Conservation (phyloP, 805 yeast genomes). For the Lachancea lanzarotensis region DNA sequence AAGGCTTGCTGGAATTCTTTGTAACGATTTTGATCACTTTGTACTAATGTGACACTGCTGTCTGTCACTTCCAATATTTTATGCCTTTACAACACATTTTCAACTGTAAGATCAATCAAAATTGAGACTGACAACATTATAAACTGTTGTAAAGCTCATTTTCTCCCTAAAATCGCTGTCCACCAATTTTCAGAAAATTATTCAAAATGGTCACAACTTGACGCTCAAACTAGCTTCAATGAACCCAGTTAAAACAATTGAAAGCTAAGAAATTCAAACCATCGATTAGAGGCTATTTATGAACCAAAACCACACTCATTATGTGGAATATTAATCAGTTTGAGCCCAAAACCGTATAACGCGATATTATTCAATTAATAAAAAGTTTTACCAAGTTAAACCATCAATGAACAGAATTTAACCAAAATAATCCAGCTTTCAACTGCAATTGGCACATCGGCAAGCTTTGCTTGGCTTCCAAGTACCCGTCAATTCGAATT, state of each 20-base stretch:
- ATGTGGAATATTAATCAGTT: too few species aligned
- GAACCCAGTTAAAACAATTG: too few species aligned
- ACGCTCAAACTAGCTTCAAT: too few species aligned
- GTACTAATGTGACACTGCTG: background rate
- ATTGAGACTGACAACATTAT: too few species aligned
- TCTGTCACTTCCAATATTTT: background rate
- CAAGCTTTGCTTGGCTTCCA: background rate
- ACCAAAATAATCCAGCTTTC: background rate
- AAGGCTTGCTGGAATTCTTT: too few species aligned
- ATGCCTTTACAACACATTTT: too few species aligned
- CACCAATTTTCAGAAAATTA: background rate
- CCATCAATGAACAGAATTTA: too few species aligned
- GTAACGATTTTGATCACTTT: background rate
- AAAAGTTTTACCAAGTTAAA: background rate
- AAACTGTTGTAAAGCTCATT: background rate
- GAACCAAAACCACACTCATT: too few species aligned
- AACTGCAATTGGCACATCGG: slow-evolving; percentile 1
- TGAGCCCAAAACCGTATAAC: too few species aligned
- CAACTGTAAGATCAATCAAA: too few species aligned
- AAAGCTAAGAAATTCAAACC: too few species aligned
- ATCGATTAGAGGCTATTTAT: background rate
- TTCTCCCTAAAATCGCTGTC: background rate
- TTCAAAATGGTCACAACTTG: too few species aligned
- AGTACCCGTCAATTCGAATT: background rate
- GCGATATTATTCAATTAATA: background rate